These are phyloP conservation scores for Thraustotheca clavata DNA, from an alignment of 352 stramenopile genomes.

Conservation along the genomic window DNA sequence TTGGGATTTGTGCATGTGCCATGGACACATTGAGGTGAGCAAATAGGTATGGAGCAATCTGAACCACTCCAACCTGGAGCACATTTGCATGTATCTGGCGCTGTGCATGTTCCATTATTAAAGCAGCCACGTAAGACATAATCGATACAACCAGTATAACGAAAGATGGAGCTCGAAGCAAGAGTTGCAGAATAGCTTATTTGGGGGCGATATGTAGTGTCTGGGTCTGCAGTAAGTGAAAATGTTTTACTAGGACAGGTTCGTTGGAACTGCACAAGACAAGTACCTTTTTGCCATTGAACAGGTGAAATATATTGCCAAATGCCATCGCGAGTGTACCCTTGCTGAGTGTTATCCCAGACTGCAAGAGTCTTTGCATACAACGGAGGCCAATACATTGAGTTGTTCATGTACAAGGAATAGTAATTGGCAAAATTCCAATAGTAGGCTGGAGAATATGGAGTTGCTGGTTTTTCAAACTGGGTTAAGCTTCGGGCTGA, in stretches of 20 bases:
- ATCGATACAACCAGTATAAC: conserved; percentile 84
- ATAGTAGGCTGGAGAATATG: conserved; percentile 59
- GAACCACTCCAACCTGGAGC: conserved; percentile 60
- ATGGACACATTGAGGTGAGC: conserved; percentile 57
- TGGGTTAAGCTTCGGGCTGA: conserved; percentile 89
- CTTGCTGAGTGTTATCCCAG: conserved; percentile 89
- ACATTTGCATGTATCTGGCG: conserved; percentile 77
- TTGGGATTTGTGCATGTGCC: conserved; percentile 91
- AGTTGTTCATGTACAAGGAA: conserved; percentile 91
- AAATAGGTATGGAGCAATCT: conserved; percentile 77
- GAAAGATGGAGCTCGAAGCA: conserved; percentile 38
- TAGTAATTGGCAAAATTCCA: conserved; percentile 95
- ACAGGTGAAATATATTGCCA: conserved; percentile 50
- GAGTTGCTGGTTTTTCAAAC: conserved; percentile 86
- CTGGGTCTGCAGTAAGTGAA: conserved; percentile 67
- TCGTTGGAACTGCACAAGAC: conserved; percentile 88
- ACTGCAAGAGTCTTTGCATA: conserved; percentile 75
- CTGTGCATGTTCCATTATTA: conserved; percentile 93
- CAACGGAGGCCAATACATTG: conserved; percentile 88
- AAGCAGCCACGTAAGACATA: conserved; percentile 89
- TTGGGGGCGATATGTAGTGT: conserved; percentile 83
- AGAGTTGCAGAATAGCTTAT: conserved; percentile 63
- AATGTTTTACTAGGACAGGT: conserved; percentile 39
- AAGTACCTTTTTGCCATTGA: conserved; percentile 91
- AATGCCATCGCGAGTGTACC: conserved; percentile 81